Evolutionary conservation across 1,139 yeast genomes (phyloP), one percentile per base, ranked within the genome.

Genomic region (Saccharomycopsis phalli): DNA sequence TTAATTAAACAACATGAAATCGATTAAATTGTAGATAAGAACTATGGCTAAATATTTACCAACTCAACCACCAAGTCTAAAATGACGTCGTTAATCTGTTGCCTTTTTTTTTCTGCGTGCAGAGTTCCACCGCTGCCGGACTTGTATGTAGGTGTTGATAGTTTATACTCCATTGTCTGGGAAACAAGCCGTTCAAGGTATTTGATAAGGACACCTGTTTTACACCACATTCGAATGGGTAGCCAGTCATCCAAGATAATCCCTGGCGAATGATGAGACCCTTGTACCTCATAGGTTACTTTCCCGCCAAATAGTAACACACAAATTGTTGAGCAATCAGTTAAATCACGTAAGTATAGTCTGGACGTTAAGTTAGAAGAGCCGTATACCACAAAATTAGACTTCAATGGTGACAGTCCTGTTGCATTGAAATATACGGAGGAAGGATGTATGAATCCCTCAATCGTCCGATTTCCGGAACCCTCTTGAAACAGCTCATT

Each of bases 151-250:
- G 33, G 33, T 4, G 13, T 8, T 6, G 20, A 11, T n/a, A 79
- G 57, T 47, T 74, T 74, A 21, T 68, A 69, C 37, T 74, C 81
- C 42, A 88, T 71, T 1, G 81, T 73, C 16, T 69, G 63, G 54
- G 87, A 94, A 21, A 88, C 61, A 35, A 86, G 56, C 16, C 63
- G 54, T 49, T 94, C 65, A 40, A 91, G 61, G 44, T 81, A 73
- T 47, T 82, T 82, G 30, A 87, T 70, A 40, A 88, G 63, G 3
- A 91, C 94, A 1, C 93, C 97, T 53, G 88, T 86, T 51, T 93
- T 81, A 49, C 95, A 83, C 96, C 97, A 87, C 2, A 95, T 83
- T 49, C 83, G 66, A 27, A 91, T 65, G 6, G 94, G 87, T 25
- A 82, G 60, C 95, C 95, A 82, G 37, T 71, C 68, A 53, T 82